phyloP scores from a whole-genome alignment of 2,329 filamentous ascomycete species.

The Verticillium nubilum region DNA sequence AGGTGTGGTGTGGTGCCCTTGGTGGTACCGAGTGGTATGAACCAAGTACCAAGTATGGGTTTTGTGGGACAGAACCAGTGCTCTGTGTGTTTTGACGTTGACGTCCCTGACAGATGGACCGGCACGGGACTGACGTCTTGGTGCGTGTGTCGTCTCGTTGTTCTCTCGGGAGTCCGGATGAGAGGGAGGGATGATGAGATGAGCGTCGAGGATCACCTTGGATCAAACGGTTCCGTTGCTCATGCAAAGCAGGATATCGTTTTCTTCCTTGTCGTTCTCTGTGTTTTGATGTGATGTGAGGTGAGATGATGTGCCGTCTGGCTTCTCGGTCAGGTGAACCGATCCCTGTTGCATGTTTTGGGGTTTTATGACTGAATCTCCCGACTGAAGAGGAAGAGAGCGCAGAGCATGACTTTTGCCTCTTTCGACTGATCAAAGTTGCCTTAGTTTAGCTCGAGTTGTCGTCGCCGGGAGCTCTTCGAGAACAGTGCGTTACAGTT shows the following conservation, averaged over 20 bases:
- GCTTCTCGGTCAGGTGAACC: not conserved
- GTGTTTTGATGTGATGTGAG: not conserved
- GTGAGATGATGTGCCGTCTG: not conserved
- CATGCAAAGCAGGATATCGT: constrained; percentile 9
- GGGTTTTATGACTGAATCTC: not conserved
- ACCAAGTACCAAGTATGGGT: constrained; percentile 8
- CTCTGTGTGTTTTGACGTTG: constrained; percentile 9
- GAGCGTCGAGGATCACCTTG: constrained; percentile 29
- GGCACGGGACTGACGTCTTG: not conserved
- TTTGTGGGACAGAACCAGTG: constrained; percentile 6
- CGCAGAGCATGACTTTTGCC: not conserved
- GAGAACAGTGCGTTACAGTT: not conserved
- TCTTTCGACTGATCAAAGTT: not conserved
- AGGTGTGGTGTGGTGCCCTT: constrained; percentile 9
- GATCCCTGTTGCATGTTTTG: not conserved
- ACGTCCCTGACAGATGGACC: constrained; percentile 8
- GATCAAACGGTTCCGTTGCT: constrained; percentile 31
- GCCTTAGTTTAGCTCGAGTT: not conserved
- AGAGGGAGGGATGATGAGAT: constrained; percentile 25
- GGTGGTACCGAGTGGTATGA: constrained; percentile 4
- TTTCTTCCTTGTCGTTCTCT: not conserved
- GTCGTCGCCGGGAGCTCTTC: not conserved
- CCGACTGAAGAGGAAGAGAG: not conserved
- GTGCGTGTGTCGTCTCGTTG: not conserved
- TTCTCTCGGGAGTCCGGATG: constrained; percentile 19